phyloP scores from a whole-genome alignment of 768 basidiomycete genomes.

The Tricholoma hemisulphureum region DNA sequence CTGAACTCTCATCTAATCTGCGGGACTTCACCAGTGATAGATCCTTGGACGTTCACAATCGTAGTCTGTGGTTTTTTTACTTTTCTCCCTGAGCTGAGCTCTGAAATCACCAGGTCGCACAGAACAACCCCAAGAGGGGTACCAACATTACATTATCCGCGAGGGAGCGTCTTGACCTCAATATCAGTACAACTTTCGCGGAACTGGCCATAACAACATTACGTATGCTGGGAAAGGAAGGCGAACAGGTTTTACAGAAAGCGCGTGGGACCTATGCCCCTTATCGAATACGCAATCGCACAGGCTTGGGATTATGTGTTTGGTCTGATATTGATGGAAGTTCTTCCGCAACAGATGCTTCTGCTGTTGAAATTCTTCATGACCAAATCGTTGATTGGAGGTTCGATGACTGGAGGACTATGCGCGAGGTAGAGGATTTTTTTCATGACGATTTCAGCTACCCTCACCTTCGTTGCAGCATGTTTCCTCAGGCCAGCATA shows the following conservation, averaged over 20 bases:
- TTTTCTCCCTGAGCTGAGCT: background rate
- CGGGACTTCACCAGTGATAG: conserved; percentile 61
- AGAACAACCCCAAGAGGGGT: conserved; percentile 48
- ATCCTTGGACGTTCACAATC: conserved; percentile 90
- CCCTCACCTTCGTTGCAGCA: conserved; percentile 39
- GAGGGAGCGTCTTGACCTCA: conserved; percentile 83
- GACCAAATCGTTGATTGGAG: conserved; percentile 88
- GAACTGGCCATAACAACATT: conserved; percentile 77
- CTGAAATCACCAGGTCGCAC: conserved; percentile 45
- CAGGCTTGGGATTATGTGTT: conserved; percentile 79
- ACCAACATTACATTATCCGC: conserved; percentile 66
- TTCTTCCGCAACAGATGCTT: conserved; percentile 43
- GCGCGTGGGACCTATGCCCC: conserved; percentile 89
- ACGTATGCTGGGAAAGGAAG: conserved; percentile 74
- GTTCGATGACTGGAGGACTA: conserved; percentile 93
- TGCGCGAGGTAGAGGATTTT: conserved; percentile 70
- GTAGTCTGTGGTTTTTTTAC: conserved; percentile 40
- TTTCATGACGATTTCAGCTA: background rate
- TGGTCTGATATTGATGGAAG: conserved; percentile 79
- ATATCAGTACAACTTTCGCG: conserved; percentile 86
- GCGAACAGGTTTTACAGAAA: conserved; percentile 67
- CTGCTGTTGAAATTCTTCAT: conserved; percentile 62
- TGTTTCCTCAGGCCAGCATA: conserved; percentile 74
- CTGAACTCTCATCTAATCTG: background rate
- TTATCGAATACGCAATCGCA: conserved; percentile 88